phyloP scores from a whole-genome alignment of 768 basidiomycete species.

The Naematelia aurantialba region DNA sequence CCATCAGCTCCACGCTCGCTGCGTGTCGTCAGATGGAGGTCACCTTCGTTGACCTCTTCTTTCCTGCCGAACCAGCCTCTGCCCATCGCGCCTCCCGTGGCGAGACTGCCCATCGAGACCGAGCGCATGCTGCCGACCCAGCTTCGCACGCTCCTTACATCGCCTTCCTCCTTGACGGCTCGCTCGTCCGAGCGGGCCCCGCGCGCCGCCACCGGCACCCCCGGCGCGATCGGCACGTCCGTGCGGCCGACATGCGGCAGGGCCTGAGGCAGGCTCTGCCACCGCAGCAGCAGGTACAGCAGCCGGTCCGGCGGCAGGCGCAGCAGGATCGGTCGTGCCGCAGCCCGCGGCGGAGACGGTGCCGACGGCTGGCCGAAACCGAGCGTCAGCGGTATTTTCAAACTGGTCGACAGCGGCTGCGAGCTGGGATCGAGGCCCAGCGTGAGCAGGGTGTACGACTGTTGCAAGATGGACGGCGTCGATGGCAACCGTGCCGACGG shows the following conservation, averaged over 20 bases:
- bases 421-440: constrained; percentile 47
- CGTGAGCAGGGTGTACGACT: constrained; percentile 47
- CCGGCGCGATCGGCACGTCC: constrained; percentile 43
- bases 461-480: constrained; percentile 28
- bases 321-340: constrained; percentile 40
- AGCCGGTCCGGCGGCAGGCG: constrained; percentile 46
- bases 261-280: constrained; percentile 32
- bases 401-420: constrained; percentile 32
- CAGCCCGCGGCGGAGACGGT: not conserved
- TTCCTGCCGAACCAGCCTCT: constrained; percentile 41
- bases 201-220: constrained; percentile 33
- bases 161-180: constrained; percentile 34
- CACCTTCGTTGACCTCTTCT: constrained; percentile 44
- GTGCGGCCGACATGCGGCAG: constrained; percentile 45
- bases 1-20: not conserved
- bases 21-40: constrained; percentile 6
- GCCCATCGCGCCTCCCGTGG: constrained; percentile 3
- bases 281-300: constrained; percentile 45
- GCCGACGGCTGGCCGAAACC: constrained; percentile 36
- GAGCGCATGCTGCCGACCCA: constrained; percentile 50
- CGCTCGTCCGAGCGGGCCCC: constrained; percentile 29
- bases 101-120: constrained; percentile 40
- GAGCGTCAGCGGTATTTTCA: constrained; percentile 43
- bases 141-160: constrained; percentile 45
- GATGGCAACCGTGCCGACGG: constrained; percentile 8